Evolutionary conservation across 2,329 filamentous ascomycete genomes (phyloP), one percentile per base, ranked within the genome.

Genomic region (Colletotrichum orbiculare): DNA sequence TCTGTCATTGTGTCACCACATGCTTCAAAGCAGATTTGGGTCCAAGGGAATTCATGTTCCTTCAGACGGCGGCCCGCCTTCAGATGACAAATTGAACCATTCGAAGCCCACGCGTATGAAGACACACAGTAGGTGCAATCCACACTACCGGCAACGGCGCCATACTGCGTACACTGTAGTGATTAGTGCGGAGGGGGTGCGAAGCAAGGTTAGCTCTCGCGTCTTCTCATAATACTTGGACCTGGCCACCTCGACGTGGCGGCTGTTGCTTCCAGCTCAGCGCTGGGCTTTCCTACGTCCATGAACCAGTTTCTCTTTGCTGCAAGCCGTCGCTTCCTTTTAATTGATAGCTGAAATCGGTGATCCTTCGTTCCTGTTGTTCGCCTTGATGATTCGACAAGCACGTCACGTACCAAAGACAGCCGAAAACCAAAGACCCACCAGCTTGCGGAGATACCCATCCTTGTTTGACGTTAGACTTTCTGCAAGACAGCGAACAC

Each of bases 21-120:
- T 25, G 25, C 25, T 25, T 25, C 25, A 25, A 1, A 39, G 49
- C 15, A 45, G 25, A 45, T 41, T 45, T 43, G 45, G 49, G 10
- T n/a, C 13, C 10, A 6, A 38, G 37, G 37, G 12, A 25, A 39
- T 49, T 34, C 50, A n/a, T 34, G 39, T 39, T 45, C 7, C 38
- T 25, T n/a, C 13, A 7, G 15, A 25, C 47, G 42, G 43, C 33
- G 34, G 25, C 8, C 47, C 42, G 42, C 37, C 25, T 25, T 46
- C 39, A 13, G 47, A 62, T 65, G 41, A 65, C 63, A 56, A 65
- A 65, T 61, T 35, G 9, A 25, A 13, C 45, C 25, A 13, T 15
- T 17, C 9, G 25, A 5, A 25, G 13, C 47, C 57, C 49, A 11
- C 13, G 57, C 49, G 47, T 15, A 43, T 15, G 13, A 34, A 17